Evolutionary conservation across 2,329 filamentous ascomycete genomes (phyloP).

Genomic region (Cryphonectria parasitica): DNA sequence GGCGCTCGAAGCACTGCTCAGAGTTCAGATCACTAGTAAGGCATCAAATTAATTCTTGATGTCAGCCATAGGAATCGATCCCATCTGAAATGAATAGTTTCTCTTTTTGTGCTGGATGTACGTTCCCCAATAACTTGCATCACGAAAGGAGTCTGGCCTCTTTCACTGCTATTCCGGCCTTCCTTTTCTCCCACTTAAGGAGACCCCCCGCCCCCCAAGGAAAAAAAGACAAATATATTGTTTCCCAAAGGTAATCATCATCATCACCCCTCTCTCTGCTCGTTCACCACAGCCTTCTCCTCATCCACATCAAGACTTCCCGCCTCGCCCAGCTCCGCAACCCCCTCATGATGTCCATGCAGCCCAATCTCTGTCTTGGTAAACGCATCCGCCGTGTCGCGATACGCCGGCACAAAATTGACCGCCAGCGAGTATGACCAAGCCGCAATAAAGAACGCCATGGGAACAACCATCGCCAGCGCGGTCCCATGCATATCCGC

Average conservation of each 20-base stretch:
- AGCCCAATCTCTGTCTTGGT: constrained; percentile 50
- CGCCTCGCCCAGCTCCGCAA: constrained; percentile 20
- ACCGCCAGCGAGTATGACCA: constrained; percentile 62
- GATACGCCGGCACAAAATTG: constrained; percentile 70
- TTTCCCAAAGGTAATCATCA: no score
- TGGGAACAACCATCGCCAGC: constrained; percentile 68
- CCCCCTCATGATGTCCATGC: constrained; percentile 25
- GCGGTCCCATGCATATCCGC: constrained; percentile 65
- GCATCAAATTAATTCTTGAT: not conserved
- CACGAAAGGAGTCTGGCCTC: not conserved
- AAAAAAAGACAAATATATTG: no score
- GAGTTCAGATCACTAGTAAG: not conserved
- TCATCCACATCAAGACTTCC: constrained; percentile 23
- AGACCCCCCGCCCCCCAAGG: no score
- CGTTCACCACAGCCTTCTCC: constrained; percentile 28
- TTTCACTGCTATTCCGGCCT: not conserved
- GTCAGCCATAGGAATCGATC: not conserved
- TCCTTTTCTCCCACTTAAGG: not conserved
- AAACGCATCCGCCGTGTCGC: constrained; percentile 63
- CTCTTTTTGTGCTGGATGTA: not conserved
- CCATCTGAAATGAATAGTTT: not conserved
- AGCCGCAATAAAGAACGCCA: constrained; percentile 61
- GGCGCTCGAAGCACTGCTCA: not conserved
- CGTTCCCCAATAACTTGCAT: not conserved
- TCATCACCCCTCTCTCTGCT: constrained; percentile 20